phyloP scores from a whole-genome alignment of 208 protist species.

The Acanthamoeba sp. region DNA sequence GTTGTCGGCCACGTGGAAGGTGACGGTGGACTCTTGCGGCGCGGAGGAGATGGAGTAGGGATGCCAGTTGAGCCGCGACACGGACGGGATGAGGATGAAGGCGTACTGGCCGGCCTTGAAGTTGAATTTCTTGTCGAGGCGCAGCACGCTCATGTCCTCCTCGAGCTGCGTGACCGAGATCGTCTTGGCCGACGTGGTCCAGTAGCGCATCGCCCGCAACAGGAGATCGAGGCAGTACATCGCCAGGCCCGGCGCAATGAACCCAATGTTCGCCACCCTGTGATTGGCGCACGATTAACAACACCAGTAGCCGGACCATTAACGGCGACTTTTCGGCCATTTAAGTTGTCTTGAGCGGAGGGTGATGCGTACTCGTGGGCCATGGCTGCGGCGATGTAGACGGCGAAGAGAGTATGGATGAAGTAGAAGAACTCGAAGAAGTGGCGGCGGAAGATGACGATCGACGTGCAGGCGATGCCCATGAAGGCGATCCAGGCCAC shows the following conservation, averaged over 20 bases:
- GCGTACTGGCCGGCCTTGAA: slow-evolving; percentile 60
- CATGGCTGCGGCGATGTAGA: not conserved
- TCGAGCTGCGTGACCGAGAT: slow-evolving; percentile 25
- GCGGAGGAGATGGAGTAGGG: slow-evolving; percentile 68
- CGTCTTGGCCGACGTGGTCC: slow-evolving; percentile 22
- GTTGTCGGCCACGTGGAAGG: slow-evolving; percentile 44
- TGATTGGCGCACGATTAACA: not conserved
- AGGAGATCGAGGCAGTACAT: slow-evolving; percentile 41
- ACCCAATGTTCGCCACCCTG: not conserved
- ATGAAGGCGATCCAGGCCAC: slow-evolving; percentile 36
- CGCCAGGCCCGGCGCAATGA: not conserved
- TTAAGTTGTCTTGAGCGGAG: not conserved
- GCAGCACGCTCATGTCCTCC: not conserved
- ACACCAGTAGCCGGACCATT: too few species aligned
- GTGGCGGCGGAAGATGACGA: slow-evolving; percentile 6
- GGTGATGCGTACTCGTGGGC: slow-evolving; percentile 9
- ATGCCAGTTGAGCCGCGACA: slow-evolving; percentile 41
- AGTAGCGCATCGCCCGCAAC: slow-evolving; percentile 41
- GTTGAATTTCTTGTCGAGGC: slow-evolving; percentile 54
- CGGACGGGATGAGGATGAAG: slow-evolving; percentile 32
- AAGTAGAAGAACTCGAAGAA: slow-evolving; percentile 70
- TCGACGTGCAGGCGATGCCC: not conserved
- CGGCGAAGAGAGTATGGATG: slow-evolving; percentile 14
- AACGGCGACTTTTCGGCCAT: too few species aligned
- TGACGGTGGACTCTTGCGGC: slow-evolving; percentile 55